Evolutionary conservation across 805 yeast species (phyloP), one percentile per base, ranked within the genome.

Genomic region (Ogataea siamensis): DNA sequence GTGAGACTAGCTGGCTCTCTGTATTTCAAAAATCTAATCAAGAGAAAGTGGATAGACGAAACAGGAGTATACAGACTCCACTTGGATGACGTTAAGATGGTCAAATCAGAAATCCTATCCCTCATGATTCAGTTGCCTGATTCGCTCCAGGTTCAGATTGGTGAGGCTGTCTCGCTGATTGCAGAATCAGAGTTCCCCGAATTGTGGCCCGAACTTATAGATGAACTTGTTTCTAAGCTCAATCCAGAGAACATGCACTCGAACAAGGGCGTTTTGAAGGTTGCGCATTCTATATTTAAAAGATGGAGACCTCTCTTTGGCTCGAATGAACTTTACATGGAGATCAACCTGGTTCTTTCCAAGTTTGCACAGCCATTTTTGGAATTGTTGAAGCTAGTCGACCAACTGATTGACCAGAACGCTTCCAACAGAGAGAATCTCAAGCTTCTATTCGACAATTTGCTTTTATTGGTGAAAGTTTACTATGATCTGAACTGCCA

Each of bases 101-200:
- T 93, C 47, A 89, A 89, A 58, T 39, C 62, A 7, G 93, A 87
- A 55, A 85, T 93, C 47, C 74, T 93, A 34, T 78, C 80, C n/a
- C 67, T 89, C 44, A 88, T 93, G 98, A 81, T 89, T 45, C 61
- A 76, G 24, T 67, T 88, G 34, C 96, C 96, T 5, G 75, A 75
- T 34, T 75, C 80, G 49, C 67, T 93, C 39, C 96, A 91, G 57
- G 70, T 80, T n/a, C 99, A 94, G 66, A 76, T 93, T 34, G 98
- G 97, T 37, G 99, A 94, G 63, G 81, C 96, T 2, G 80, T 94
- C 39, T 80, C 95, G 11, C 69, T 86, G 37, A 91, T 93, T 53
- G 99, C 99, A 3, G 96, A 89, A 58, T 80, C 88, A 42, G 99
- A 93, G 60, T 93, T 93, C 65, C 99, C 99, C 1, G 83, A 83